Base-by-base conservation (phyloP, 805 yeast genomes). In the Wickerhamomyces alni region DNA sequence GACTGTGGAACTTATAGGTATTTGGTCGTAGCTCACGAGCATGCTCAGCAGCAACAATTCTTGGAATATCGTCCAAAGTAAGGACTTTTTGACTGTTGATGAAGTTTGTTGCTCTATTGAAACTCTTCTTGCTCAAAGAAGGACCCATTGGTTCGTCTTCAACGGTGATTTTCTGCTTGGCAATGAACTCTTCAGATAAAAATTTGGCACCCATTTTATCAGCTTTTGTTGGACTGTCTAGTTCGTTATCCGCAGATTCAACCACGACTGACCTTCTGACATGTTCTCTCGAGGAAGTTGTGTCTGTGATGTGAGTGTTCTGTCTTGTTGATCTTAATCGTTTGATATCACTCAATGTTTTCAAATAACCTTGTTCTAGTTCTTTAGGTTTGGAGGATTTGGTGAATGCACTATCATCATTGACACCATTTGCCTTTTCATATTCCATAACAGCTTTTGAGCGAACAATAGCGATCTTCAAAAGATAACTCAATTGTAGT, bases 11-110 rank as follows among this genome's bases (percentile, higher is more conserved):
- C 42, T 83, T 80, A 63, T 83, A 89, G 0, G 96, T 95, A 60
- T 88, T 88, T 2, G 97, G 96, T 42, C 95, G 73, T 54, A 85
- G 82, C 45, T 87, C 96, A 46, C 96, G 70, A 0, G 98, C 96
- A 60, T 91, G 96, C 53, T 93, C 97, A 9, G 95, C 91, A 2
- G 97, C 95, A 8, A 93, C 97, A 55, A 93, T 91, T 48, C 98
- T 73, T 8, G 98, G 96, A 51, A 93, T 93, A 61, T 93, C 99
- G 61, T 93, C 98, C 51, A 93, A 72, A 0, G 97, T 91, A 38
- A 93, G 72, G 0, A 91, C 82, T 50, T 84, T 86, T 50, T 91
- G 94, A 53, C 79, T 84, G 52, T 82, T 77, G 39, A 88, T 72
- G 36, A 86, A 68, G 48, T 77, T 82, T 1, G 88, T 76, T 0